Evolutionary conservation across 805 yeast species (phyloP), one percentile per base, ranked within the genome.

Genomic region (Nakazawaea holstii): DNA sequence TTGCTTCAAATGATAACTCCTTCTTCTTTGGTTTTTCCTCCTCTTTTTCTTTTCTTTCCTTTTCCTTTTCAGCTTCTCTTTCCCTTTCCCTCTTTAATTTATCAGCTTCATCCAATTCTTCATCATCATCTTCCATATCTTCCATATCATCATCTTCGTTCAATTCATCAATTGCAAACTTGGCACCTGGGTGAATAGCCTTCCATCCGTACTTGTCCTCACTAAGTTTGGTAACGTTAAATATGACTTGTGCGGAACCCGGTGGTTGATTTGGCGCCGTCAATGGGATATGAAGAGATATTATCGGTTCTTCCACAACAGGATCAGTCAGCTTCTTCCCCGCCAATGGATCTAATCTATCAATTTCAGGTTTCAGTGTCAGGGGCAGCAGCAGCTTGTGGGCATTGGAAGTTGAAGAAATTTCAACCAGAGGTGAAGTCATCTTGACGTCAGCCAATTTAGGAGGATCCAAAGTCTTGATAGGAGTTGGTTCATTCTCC

Each of bases 201-300:
- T 79, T 79, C 77, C 84, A 87, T 3, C 96, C 96, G 62, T 88
- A 88, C 63, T 86, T 86, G 43, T 85, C 89, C 58, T 88, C 95
- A 5, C 92, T 86, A 46, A 85, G 65, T 54, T 80, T 78, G 60
- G 84, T 63, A 29, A 88, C 87, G 54, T 88, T 87, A 53, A 87
- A 73, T 3, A 85, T 80, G 1, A 80, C 80, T 55, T 82, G 85
- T 0, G 82, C 68, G 40, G 79, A 76, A 1, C 84, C 84, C 3
- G 80, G 77, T 3, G 81, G 81, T 31, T 70, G 67, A n/a, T 63
- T 61, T 3, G 73, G 70, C 41, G 71, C 70, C 2, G 64, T 55
- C 33, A 80, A 59, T 0, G 85, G 85, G 8, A 80, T 70, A 48
- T 78, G 73, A 8, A 80, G 59, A 3, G 82, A 79, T 11, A 80